A percentile compares a stretch with the other conserved stretches of the same genome.
phyloP scores from a whole-genome alignment of 2,329 filamentous ascomycete species.

The Didymella arachidicola region DNA sequence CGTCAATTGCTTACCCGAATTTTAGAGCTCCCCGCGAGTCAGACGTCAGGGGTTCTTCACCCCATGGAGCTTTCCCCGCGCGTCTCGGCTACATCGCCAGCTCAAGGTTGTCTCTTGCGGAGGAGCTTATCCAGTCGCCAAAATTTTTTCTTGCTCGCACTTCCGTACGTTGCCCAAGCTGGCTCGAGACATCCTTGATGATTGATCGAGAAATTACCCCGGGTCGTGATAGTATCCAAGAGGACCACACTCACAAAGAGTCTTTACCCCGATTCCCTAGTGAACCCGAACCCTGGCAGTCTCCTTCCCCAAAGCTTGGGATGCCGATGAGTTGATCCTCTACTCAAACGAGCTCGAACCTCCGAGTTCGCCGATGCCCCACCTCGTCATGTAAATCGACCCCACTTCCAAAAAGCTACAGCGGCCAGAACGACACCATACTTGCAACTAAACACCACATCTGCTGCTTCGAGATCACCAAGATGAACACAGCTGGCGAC shows the following conservation, averaged over 20 bases:
- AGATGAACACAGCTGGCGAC: constrained; percentile 32
- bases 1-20: background rate
- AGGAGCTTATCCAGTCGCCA: too few relatives aligned
- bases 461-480: background rate
- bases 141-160: background rate
- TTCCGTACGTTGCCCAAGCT: background rate
- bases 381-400: constrained; percentile 13
- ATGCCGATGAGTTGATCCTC: background rate
- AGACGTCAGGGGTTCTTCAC: constrained; percentile 1
- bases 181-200: background rate
- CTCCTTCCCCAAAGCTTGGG: background rate
- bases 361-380: constrained; percentile 29
- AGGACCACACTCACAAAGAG: too few relatives aligned
- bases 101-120: background rate
- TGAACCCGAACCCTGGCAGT: background rate
- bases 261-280: too few relatives aligned
- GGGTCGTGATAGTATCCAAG: too few relatives aligned
- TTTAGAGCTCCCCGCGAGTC: background rate
- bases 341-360: constrained; percentile 15
- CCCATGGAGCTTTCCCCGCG: constrained; percentile 2
- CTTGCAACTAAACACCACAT: background rate
- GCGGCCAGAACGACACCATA: background rate
- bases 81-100: background rate
- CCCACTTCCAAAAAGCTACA: constrained; percentile 17
- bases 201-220: background rate